Base-by-base conservation (phyloP, 495 filamentous ascomycete genomes). In the Aspergillus affinis region DNA sequence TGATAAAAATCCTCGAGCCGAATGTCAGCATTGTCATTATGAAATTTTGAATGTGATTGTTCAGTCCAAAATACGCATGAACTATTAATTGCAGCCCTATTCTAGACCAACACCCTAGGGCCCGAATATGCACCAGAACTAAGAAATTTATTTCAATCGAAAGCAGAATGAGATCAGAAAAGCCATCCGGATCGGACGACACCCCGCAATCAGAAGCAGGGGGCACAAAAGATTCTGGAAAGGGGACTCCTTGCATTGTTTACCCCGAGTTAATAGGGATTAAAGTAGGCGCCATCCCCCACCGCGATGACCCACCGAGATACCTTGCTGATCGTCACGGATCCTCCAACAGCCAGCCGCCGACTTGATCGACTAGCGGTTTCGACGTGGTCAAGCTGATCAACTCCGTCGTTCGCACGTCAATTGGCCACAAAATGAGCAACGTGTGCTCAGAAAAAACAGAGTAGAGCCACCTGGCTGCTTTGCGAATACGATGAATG, bases 261-360 rank as follows among this genome's bases (percentile, higher is more conserved):
- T 41, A 56, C 29, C 18, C 30, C 21, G 45, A 63, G 55, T 61
- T 67, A 45, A 63, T 61, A 48, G 51, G 55, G 50, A 67, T 63
- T 67, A 67, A 63, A 59, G 58, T 67, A 63, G 58, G 56, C 64
- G 61, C 64, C 64, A 61, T 63, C 61, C 61, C 62, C 64, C 58
- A 56, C 64, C 46, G 52, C 27, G 30, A 44, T 49, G 61, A 67
- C 64, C 64, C 64, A 67, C 64, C 29, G 23, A 15, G 51, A 21
- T 20, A 50, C 51, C 48, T 56, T 61, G 55, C 55, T 48, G 64
- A 63, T 67, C 64, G 55, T 45, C 58, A 47, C 26, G 41, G 32
- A 49, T 41, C 36, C 36, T 41, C 36, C 36, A 17, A 41, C 36
- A 41, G 36, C 36, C 36, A 41, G 13, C 36, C 36, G 36, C 36